These are phyloP conservation scores for Naganishia sp. DNA, from an alignment of 1,284 basidiomycete genomes.

Conservation along the genomic window DNA sequence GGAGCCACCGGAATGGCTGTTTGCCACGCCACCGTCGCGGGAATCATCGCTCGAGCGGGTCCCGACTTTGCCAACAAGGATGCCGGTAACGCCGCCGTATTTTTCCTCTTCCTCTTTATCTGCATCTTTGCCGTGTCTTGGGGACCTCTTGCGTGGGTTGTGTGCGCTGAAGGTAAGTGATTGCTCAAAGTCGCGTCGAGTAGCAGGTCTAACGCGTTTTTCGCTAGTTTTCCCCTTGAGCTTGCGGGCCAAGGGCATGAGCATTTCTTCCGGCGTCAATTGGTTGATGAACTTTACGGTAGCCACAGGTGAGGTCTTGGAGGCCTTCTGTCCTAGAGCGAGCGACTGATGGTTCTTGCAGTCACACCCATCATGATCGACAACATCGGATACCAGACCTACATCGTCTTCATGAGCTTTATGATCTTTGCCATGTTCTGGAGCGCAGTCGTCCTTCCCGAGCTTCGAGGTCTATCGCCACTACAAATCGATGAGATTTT, in stretches of 20 bases:
- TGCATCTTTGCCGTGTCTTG: slow-evolving; percentile 50
- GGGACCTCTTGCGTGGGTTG: slow-evolving; percentile 52
- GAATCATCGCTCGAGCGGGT: slow-evolving; percentile 46
- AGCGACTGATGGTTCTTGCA: background rate
- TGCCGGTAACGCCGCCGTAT: slow-evolving; percentile 45
- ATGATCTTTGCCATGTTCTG: slow-evolving; percentile 50
- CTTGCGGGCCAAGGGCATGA: slow-evolving; percentile 53
- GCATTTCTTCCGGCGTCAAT: slow-evolving; percentile 43
- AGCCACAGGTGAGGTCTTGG: slow-evolving; percentile 36
- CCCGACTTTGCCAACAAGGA: slow-evolving; percentile 40
- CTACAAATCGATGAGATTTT: slow-evolving; percentile 44
- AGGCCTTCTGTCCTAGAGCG: slow-evolving; percentile 5
- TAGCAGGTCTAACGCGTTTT: background rate
- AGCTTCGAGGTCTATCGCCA: slow-evolving; percentile 39
- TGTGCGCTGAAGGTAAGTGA: slow-evolving; percentile 43
- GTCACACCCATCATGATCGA: slow-evolving; percentile 47
- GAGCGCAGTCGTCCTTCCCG: slow-evolving; percentile 46
- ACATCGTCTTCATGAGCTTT: slow-evolving; percentile 52
- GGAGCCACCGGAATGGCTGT: slow-evolving; percentile 51
- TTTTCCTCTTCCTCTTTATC: slow-evolving; percentile 37
- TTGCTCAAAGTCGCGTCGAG: no score
- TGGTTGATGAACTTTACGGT: slow-evolving; percentile 51
- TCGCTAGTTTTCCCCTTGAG: slow-evolving; percentile 48
- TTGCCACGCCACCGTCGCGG: slow-evolving; percentile 48
- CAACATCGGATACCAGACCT: slow-evolving; percentile 49